Base-by-base conservation (phyloP, 768 basidiomycete genomes). In the Clitopilus passeckerianus region DNA sequence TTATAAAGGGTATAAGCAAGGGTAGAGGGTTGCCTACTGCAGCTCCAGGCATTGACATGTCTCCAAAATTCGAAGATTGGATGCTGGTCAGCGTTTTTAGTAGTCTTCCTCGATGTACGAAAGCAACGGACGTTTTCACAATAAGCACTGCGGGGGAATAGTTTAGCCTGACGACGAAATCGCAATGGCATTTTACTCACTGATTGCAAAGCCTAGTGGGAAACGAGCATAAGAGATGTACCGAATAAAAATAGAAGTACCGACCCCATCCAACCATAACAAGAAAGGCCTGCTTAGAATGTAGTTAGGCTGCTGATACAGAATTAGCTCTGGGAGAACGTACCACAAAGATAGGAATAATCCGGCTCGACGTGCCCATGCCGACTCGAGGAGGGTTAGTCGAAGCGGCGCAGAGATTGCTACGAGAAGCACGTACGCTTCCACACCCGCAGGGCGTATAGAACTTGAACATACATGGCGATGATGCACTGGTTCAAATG, bases 391-490 rank as follows among this genome's bases (percentile, higher is more conserved):
- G n/a, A n/a, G n/a, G n/a, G n/a, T n/a, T n/a, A n/a, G n/a, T n/a
- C n/a, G n/a, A n/a, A n/a, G n/a, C n/a, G n/a, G n/a, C n/a, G n/a
- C n/a, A n/a, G n/a, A n/a, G n/a, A n/a, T n/a, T n/a, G n/a, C n/a
- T n/a, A 41, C 14, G 37, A 9, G 37, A n/a, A n/a, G n/a, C 20
- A 63, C 63, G 52, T 55, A 68, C 67, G 57, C 59, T 41, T 65
- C 67, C 66, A 68, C 14, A 68, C 62, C 18, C 67, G 59, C 18
- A 64, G 33, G 33, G 66, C 59, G 43, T 68, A 68, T 33, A 67
- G 54, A 57, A 16, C 23, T 22, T 67, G 67, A 27, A 68, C 67
- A 14, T 54, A 34, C 27, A 67, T 43, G 30, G 67, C 57, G 20
- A 67, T 63, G 1, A 66, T 54, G 18, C 66, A 57, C 67, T 68